phyloP scores from a whole-genome alignment of 495 filamentous ascomycete species.

The Penicillium malachiteum region DNA sequence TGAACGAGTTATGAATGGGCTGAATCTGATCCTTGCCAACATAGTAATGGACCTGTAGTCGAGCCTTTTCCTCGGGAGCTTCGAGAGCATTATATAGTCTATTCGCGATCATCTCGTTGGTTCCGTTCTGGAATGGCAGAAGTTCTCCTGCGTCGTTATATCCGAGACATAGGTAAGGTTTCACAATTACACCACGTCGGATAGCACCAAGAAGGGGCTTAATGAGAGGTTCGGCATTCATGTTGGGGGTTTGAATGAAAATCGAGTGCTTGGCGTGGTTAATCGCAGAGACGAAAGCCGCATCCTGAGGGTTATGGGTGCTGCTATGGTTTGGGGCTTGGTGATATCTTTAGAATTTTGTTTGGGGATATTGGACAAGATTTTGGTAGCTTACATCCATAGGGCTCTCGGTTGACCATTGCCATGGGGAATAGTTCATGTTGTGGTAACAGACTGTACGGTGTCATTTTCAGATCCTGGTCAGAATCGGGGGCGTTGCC shows the following conservation, averaged over 20 bases:
- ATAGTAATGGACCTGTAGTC: constrained; percentile 64
- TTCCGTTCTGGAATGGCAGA: constrained; percentile 71
- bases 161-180: constrained; percentile 69
- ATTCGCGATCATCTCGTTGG: constrained; percentile 68
- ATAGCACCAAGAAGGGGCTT: constrained; percentile 61
- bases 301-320: constrained; percentile 67
- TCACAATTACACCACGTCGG: constrained; percentile 63
- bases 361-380: not conserved
- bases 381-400: constrained; percentile 47
- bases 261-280: constrained; percentile 58
- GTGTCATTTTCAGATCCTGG: constrained; percentile 56
- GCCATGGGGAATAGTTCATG: constrained; percentile 68
- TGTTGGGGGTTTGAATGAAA: constrained; percentile 73
- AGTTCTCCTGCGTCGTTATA: constrained; percentile 79
- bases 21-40: constrained; percentile 67
- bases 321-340: constrained; percentile 55
- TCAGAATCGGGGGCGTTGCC: constrained; percentile 54
- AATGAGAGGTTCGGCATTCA: constrained; percentile 68
- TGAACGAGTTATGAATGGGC: constrained; percentile 61
- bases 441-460: constrained; percentile 55
- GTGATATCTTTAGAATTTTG: not conserved
- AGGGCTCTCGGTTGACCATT: constrained; percentile 65
- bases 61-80: constrained; percentile 40
- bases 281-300: constrained; percentile 66
- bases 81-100: constrained; percentile 53